Conservation (phyloP, 768 basidiomycete genomes). For the Boletus pseudo-olivaceus region DNA sequence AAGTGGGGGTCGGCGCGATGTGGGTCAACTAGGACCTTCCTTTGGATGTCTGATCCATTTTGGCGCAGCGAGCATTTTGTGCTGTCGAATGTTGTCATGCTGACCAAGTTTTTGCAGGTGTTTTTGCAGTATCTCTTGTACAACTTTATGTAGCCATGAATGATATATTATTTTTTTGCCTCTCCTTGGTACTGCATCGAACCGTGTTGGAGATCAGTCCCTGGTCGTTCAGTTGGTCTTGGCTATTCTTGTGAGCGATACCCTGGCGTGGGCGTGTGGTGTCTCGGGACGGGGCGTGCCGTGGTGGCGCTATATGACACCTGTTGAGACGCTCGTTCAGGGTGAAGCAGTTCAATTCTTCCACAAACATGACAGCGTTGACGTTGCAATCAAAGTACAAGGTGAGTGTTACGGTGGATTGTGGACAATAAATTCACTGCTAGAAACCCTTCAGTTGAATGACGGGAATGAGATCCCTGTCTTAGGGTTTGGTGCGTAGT, state of each 20-base stretch:
- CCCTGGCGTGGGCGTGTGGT: background rate
- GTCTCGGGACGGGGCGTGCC: too few relatives aligned
- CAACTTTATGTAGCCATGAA: background rate
- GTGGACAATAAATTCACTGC: background rate
- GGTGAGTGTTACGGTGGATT: background rate
- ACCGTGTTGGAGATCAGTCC: too few relatives aligned
- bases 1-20: slow-evolving; percentile 73
- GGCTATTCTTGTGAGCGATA: background rate
- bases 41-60: slow-evolving; percentile 80
- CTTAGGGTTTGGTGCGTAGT: slow-evolving; percentile 9
- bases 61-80: slow-evolving; percentile 23
- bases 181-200: background rate
- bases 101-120: slow-evolving; percentile 13
- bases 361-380: background rate
- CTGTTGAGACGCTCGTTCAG: background rate
- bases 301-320: background rate
- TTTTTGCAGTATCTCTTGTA: background rate
- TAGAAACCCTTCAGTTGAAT: background rate
- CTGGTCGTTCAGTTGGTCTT: background rate
- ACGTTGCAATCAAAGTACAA: slow-evolving; percentile 5
- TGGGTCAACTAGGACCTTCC: slow-evolving; percentile 70
- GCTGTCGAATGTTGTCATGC: background rate
- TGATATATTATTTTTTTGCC: background rate
- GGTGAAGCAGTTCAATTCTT: background rate
- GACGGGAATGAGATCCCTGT: slow-evolving; percentile 8